Evolutionary conservation across 1,284 basidiomycete species (phyloP).

Genomic region (Rhodotorula sp.): DNA sequence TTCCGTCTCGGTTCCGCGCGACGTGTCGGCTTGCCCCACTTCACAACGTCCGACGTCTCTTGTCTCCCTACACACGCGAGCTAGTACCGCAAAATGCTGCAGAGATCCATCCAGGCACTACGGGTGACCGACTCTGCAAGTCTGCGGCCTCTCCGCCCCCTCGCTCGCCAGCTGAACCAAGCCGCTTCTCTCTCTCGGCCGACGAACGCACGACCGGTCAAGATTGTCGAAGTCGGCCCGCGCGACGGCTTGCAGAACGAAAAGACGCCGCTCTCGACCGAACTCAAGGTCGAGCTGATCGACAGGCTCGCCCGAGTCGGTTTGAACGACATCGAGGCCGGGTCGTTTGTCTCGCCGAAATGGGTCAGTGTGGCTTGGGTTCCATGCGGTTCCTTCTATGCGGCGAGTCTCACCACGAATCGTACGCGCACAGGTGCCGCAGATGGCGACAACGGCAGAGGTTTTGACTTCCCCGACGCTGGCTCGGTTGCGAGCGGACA

Average conservation of each 20-base stretch:
- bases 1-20: background rate
- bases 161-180: background rate
- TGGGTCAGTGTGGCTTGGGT: constrained; percentile 60
- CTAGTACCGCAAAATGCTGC: background rate
- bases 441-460: constrained; percentile 84
- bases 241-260: constrained; percentile 94
- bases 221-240: constrained; percentile 87
- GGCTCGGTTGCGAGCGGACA: constrained; percentile 27
- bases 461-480: constrained; percentile 25
- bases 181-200: background rate
- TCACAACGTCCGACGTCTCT: background rate
- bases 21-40: background rate
- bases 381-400: background rate
- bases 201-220: constrained; percentile 16
- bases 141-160: background rate
- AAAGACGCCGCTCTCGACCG: constrained; percentile 61
- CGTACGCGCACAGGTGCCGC: constrained; percentile 30
- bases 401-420: background rate
- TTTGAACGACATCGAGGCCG: constrained; percentile 73
- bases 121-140: background rate
- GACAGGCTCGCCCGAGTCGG: constrained; percentile 71
- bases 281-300: constrained; percentile 78
- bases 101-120: background rate
- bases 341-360: constrained; percentile 83
- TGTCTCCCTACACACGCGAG: background rate